Evolutionary conservation across 768 basidiomycete species (phyloP).

Genomic region (Tylopilus felleus): DNA sequence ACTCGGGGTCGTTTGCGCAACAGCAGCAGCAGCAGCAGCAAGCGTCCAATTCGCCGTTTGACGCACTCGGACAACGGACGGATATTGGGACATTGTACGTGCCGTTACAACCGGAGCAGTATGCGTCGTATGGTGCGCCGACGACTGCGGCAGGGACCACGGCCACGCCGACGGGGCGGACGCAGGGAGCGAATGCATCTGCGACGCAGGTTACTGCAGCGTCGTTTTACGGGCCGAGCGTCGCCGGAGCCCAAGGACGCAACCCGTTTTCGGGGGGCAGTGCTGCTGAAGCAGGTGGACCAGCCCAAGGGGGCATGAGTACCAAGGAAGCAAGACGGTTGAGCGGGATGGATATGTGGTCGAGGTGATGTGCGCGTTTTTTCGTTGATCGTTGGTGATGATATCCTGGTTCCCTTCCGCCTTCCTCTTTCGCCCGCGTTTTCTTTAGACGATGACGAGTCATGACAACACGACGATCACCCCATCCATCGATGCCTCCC

Average conservation of each 20-base stretch:
- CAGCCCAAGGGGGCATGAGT: constrained; percentile 31
- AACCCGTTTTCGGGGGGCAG: constrained; percentile 33
- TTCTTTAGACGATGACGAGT: too few species aligned
- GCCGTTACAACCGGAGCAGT: constrained; percentile 83
- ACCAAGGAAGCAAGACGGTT: constrained; percentile 58
- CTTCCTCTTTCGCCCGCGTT: too few species aligned
- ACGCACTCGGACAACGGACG: constrained; percentile 57
- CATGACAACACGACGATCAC: too few species aligned
- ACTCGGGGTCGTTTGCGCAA: constrained; percentile 53
- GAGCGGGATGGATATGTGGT: constrained; percentile 72
- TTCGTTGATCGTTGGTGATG: too few species aligned
- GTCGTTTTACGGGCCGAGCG: constrained; percentile 66
- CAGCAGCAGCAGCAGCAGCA: constrained; percentile 34
- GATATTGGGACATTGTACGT: constrained; percentile 71
- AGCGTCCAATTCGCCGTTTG: constrained; percentile 45
- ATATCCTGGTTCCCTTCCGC: too few species aligned
- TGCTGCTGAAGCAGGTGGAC: constrained; percentile 30
- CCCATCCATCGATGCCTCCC: too few species aligned
- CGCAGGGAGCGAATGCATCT: constrained; percentile 41
- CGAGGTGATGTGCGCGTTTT: constrained; percentile 67
- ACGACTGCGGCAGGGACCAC: constrained; percentile 12
- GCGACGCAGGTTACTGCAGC: constrained; percentile 30
- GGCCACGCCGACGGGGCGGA: constrained; percentile 29
- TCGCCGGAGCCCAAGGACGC: constrained; percentile 46
- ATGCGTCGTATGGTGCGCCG: constrained; percentile 46